phyloP scores from a whole-genome alignment of 495 filamentous ascomycete species.

The Aspergillus incahuasiensis region DNA sequence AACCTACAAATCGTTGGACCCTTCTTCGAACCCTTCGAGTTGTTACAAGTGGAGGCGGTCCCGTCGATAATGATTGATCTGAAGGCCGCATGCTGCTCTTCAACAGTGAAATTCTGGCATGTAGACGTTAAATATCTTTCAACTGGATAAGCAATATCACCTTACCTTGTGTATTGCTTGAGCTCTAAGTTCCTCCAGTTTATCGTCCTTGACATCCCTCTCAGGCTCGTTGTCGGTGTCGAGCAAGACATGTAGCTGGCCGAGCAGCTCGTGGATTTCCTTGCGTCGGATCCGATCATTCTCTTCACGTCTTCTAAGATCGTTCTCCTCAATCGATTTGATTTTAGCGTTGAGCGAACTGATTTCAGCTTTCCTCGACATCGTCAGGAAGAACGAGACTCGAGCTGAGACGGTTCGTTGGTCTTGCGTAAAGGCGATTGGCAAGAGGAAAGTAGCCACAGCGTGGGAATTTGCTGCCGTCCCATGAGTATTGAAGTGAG shows the following conservation, averaged over 20 bases:
- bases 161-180: too few species aligned
- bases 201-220: conserved; percentile 56
- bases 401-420: too few species aligned
- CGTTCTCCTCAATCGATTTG: conserved; percentile 24
- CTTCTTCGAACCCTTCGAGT: too few species aligned
- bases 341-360: conserved; percentile 29
- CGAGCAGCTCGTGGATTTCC: conserved; percentile 33
- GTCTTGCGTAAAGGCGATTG: background rate
- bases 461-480: background rate
- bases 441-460: background rate
- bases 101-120: too few species aligned
- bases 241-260: conserved; percentile 39
- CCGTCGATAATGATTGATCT: too few species aligned
- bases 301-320: conserved; percentile 19
- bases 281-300: conserved; percentile 15
- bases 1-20: conserved; percentile 37
- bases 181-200: too few species aligned
- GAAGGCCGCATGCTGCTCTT: too few species aligned
- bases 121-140: too few species aligned
- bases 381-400: conserved; percentile 1
- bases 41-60: too few species aligned
- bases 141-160: too few species aligned
- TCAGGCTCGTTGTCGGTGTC: conserved; percentile 49
- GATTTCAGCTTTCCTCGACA: conserved; percentile 40
- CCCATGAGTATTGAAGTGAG: too few species aligned